Evolutionary conservation across 2,329 filamentous ascomycete species (phyloP), one percentile per base, ranked within the genome.

Genomic region (Coniochaeta sp.): DNA sequence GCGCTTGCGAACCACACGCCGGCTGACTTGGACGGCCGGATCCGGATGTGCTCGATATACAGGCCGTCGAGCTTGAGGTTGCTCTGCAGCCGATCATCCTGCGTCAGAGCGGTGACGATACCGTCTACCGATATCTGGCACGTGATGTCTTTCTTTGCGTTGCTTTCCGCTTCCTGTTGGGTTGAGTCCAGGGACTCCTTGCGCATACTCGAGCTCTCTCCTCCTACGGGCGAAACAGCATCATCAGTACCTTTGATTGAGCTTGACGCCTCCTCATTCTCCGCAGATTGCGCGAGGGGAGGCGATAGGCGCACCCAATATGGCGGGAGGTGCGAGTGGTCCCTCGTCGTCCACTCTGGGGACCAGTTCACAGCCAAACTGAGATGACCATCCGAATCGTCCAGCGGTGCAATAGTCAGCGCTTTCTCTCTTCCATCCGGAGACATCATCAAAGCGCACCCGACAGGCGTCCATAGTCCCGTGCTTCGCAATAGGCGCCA

Each of bases 351-450:
- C 81, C 83, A 85, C 11, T 75, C 71, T 17, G 75, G 74, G 8
- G 79, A 76, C 84, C 84, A 88, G n/a, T 74, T 71, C 0, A 85
- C 79, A 1, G 79, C 77, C 36, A 87, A 70, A 5, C 82, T 86
- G 16, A 87, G 69, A 65, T 86, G 77, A 0, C 84, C 84, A 64
- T 87, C 84, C 0, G 83, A 84, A 64, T 86, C 83, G 61, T 86
- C 80, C 9, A 84, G 71, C 1, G 83, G 77, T 3, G 79, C 81
- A 36, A 86, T 75, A 1, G 77, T 77, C 58, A 87, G 69, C 0
- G 82, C 80, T 26, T 78, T 77, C 60, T 80, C 70, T 8, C 71
- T 71, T 1, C 77, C 76, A 61, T 81, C 78, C 0, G 84, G 80
- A 0, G 79, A 80, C 63, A 76, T 76, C 74, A 87, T 78, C 58